These are phyloP conservation scores for Pseudogymnoascus sp. DNA, from an alignment of 2,329 filamentous ascomycete genomes.

Conservation along the genomic window DNA sequence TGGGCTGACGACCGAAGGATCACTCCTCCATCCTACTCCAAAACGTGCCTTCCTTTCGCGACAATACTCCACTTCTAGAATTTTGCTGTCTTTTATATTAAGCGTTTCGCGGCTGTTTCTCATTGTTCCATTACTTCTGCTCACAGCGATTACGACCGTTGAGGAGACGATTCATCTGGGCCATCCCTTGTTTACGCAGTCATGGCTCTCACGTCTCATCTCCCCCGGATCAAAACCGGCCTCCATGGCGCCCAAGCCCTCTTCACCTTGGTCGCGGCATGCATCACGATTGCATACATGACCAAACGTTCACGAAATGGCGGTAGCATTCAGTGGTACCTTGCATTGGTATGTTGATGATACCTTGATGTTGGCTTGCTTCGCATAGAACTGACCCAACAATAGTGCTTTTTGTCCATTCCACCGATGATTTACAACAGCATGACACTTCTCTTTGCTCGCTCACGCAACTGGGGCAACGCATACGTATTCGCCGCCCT, in stretches of 20 bases:
- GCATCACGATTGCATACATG: conserved; percentile 51
- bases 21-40: background rate
- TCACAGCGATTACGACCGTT: background rate
- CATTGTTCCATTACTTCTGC: background rate
- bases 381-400: conserved; percentile 8
- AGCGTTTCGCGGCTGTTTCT: background rate
- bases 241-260: conserved; percentile 49
- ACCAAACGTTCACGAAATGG: conserved; percentile 43
- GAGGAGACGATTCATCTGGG: background rate
- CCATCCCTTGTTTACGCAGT: conserved; percentile 3
- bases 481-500: conserved; percentile 53
- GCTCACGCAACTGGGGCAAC: conserved; percentile 53
- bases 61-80: background rate
- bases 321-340: conserved; percentile 51
- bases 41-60: background rate
- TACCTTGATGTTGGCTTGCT: background rate
- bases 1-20: background rate
- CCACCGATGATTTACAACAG: conserved; percentile 57
- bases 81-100: background rate
- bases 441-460: conserved; percentile 54
- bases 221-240: conserved; percentile 39
- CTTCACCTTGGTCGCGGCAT: conserved; percentile 47
- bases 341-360: conserved; percentile 46
- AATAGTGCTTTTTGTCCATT: conserved; percentile 55
- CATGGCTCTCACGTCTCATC: conserved; percentile 1